Evolutionary conservation across 1,139 yeast species (phyloP).

Genomic region (Pichia sp.): DNA sequence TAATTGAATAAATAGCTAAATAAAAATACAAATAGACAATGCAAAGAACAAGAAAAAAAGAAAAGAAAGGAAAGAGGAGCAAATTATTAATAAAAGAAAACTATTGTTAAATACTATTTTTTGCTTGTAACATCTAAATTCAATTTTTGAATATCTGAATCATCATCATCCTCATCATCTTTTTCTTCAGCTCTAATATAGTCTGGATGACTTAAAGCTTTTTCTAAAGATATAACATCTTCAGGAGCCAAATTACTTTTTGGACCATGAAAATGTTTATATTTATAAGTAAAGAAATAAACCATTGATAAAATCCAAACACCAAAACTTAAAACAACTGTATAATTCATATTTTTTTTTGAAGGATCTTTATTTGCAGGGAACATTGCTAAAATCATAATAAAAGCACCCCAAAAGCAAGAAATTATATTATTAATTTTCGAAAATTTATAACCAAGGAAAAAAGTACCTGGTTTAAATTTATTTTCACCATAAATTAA

Average conservation of each 20-base stretch:
- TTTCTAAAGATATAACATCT: conserved; percentile 7
- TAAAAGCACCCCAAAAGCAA: conserved; percentile 34
- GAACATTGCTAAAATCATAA: conserved; percentile 43
- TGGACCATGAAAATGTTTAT: conserved; percentile 46
- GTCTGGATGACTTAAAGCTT: conserved; percentile 13
- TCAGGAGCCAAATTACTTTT: conserved; percentile 31
- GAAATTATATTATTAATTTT: conserved; percentile 36
- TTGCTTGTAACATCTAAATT: not conserved
- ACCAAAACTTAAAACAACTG: conserved; percentile 45
- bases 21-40: too few species aligned
- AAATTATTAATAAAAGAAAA: not conserved
- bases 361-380: conserved; percentile 32
- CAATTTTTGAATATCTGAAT: conserved; percentile 20
- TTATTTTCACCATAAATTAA: conserved; percentile 40
- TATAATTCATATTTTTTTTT: conserved; percentile 34
- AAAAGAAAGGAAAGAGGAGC: too few species aligned
- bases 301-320: conserved; percentile 41
- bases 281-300: conserved; percentile 43
- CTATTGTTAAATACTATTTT: not conserved
- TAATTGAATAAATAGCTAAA: too few species aligned
- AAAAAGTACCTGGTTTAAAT: conserved; percentile 60
- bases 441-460: conserved; percentile 45
- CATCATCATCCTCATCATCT: conserved; percentile 7
- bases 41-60: too few species aligned
- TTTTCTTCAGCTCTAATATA: too few species aligned